Evolutionary conservation across 2,329 filamentous ascomycete genomes (phyloP), one percentile per base, ranked within the genome.

Genomic region (Neofusicoccum umdonicola): DNA sequence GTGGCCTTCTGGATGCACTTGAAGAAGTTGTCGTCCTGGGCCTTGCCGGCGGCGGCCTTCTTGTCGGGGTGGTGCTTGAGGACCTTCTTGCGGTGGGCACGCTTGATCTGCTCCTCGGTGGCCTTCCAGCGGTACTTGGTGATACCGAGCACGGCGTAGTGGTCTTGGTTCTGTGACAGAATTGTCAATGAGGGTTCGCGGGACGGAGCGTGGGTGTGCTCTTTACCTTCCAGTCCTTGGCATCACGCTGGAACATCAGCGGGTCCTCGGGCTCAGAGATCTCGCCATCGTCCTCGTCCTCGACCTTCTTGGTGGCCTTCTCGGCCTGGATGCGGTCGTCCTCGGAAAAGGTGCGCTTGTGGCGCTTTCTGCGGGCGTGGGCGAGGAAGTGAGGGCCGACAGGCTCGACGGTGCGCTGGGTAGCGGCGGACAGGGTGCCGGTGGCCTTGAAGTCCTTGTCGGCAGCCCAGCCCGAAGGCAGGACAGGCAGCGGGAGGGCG

Each of bases 1-100:
- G 90, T 94, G 65, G 95, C 95, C 81, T 97, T 97, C 79, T 99
- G 96, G 79, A 99, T 99, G 81, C 96, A 99, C 87, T 99, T 99
- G 90, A 99, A 99, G 85, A 99, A 99, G 79, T 91, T 92, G 80
- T 99, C 95, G 80, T 97, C 94, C 74, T 98, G 93, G 71, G 87
- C 86, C 73, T 87, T 86, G 67, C 95, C 95, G 54, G 89, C 87
- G 34, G 95, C 95, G 15, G 96, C 95, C 84, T 96, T 96, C 89
- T 99, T 99, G 80, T 99, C 95, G 67, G 95, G 95, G 81, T 99
- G 95, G 80, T 99, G 95, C 83, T 93, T 94, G 70, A 99, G 90
- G 69, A 99, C 95, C 90, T 99, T 99, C 88, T 96, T 97, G 83
- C 95, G 92, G 84, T 99, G 94, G 71, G 96, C 95, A 73, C 92